These are phyloP conservation scores for Phytophthora citricola DNA, from an alignment of 352 stramenopile genomes.

Conservation along the genomic window DNA sequence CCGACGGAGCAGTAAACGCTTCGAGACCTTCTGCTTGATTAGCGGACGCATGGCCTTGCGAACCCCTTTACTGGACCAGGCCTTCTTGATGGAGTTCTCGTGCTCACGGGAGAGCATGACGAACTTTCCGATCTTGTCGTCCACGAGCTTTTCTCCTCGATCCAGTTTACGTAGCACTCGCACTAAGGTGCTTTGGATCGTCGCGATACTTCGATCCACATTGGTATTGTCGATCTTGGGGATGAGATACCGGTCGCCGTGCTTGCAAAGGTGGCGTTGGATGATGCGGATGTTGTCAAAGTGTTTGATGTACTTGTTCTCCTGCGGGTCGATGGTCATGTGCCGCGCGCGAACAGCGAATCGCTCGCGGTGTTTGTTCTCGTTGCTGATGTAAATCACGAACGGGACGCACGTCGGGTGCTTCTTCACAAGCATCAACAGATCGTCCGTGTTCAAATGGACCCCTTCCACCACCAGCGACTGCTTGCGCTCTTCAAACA, in stretches of 20 bases:
- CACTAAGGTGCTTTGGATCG: constrained; percentile 87
- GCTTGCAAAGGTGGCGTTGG: constrained; percentile 86
- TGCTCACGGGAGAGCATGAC: constrained; percentile 87
- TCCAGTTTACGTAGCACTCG: constrained; percentile 84
- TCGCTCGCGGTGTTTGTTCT: constrained; percentile 87
- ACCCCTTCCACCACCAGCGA: constrained; percentile 89
- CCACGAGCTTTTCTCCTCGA: constrained; percentile 74
- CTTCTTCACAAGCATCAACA: constrained; percentile 77
- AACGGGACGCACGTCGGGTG: constrained; percentile 89
- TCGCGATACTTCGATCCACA: constrained; percentile 85
- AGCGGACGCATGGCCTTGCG: constrained; percentile 88
- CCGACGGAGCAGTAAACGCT: constrained; percentile 76
- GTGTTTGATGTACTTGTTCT: constrained; percentile 93
- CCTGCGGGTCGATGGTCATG: constrained; percentile 90
- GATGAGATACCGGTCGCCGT: constrained; percentile 86
- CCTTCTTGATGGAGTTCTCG: constrained; percentile 89
- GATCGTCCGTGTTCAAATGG: constrained; percentile 85
- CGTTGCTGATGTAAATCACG: constrained; percentile 91
- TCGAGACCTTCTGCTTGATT: constrained; percentile 88
- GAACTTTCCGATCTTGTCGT: constrained; percentile 84
- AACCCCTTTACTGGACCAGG: constrained; percentile 87
- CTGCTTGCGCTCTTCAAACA: constrained; percentile 85
- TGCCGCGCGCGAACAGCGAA: constrained; percentile 85
- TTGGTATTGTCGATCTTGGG: constrained; percentile 92
- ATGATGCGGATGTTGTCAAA: constrained; percentile 93